Base-by-base conservation (phyloP, 2,329 filamentous ascomycete genomes). In the Paraphaeosphaeria sporulosa region DNA sequence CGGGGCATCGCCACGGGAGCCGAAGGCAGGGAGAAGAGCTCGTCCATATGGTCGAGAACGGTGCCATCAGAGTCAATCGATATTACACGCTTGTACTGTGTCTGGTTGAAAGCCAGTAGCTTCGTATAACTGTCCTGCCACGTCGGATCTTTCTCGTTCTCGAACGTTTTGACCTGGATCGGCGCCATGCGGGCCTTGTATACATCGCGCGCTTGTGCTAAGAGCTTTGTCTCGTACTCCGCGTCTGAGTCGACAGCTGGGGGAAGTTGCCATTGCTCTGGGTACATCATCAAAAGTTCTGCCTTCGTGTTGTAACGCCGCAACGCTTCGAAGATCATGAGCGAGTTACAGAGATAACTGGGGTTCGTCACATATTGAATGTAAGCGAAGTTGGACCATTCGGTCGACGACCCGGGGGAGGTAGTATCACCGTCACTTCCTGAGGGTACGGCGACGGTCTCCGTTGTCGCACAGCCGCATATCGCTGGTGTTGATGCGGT, bases 41-140 rank as follows among this genome's bases (percentile, higher is more conserved):
- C 88, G 63, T 91, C 89, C 83, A 91, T 84, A 19, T 81, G 75
- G 61, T 64, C 52, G 9, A 88, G 79, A 4, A 91, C 74, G 0
- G 83, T 84, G 9, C 84, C 80, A 66, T 90, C 88, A 2, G 87
- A 88, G 69, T 90, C 84, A 25, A 86, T 73, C 54, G 81, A 78
- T 25, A 86, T 76, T 3, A 86, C 77, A 6, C 84, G 79, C 13
- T 81, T 76, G 64, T 89, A 90, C 44, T 87, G 79, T 0, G 85
- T 86, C 57, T 89, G 85, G 57, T 87, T 87, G 69, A 90, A 90
- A 1, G 86, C 86, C 2, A 88, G 79, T n/a, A 90, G 81, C 70
- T 90, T 90, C 15, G 86, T 87, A 67, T 85, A 86, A 5, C 85
- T 87, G 25, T 84, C 82, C 48, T 85, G 83, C 87, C 86, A 89